phyloP scores from a whole-genome alignment of 73 alveolate genomes.

The Paramecium pentaurelia region DNA sequence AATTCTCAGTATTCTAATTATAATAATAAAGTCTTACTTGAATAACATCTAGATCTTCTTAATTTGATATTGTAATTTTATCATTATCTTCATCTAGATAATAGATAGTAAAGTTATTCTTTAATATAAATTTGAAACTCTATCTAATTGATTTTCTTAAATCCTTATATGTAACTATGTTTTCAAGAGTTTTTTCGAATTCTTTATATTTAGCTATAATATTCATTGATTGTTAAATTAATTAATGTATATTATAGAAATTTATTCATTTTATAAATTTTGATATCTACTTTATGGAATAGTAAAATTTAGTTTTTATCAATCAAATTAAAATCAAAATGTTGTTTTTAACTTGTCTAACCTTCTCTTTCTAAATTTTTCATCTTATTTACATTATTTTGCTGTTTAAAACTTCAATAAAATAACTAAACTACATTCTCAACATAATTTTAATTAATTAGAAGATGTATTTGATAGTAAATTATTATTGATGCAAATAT shows the following conservation, averaged over 20 bases:
- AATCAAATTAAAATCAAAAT: too few relatives aligned
- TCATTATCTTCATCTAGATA: slow-evolving; percentile 17
- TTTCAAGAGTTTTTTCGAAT: not conserved
- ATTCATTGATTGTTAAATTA: not conserved
- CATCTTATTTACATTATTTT: too few relatives aligned
- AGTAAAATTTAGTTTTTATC: not conserved
- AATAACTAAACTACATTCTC: too few relatives aligned
- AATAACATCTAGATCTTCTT: slow-evolving; percentile 10
- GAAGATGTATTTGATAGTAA: too few relatives aligned
- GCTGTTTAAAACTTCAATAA: too few relatives aligned
- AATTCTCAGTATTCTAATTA: not conserved
- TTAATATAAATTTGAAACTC: not conserved
- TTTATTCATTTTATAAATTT: not conserved
- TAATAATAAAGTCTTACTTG: not conserved
- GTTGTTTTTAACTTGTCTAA: not conserved
- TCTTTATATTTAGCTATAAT: not conserved
- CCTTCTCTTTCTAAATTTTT: too few relatives aligned
- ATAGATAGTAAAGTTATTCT: not conserved
- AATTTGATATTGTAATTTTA: slow-evolving; percentile 1
- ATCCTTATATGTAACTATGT: not conserved
- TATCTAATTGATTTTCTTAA: not conserved
- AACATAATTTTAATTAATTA: too few relatives aligned
- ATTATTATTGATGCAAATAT: too few relatives aligned
- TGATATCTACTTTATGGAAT: not conserved
- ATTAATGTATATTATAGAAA: not conserved